Base-by-base conservation (phyloP, 169 alveolate species). In the Fabrea salina region DNA sequence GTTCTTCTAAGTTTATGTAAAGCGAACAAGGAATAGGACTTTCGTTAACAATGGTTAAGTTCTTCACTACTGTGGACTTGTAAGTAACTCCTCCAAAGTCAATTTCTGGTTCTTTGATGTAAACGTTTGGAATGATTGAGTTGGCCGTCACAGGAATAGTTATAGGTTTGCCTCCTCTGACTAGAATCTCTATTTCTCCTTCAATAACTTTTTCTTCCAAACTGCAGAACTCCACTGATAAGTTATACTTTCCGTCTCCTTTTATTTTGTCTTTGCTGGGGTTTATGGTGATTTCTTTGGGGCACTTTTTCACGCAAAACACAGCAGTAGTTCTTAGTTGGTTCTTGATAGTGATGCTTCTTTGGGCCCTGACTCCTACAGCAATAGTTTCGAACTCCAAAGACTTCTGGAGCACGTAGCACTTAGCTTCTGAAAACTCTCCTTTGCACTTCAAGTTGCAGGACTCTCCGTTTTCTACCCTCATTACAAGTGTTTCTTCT, bases 81-180 rank as follows among this genome's bases (percentile, higher is more conserved):
- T 80, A 89, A 7, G 94, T 89, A 6, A 92, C 92, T 5, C 95
- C 95, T 27, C 95, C 93, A 70, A 82, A 89, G 71, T 89, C 92
- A 56, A 92, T 83, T 19, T 74, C 76, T 11, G 86, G 90, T 79
- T 92, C 95, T 11, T 78, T 89, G 13, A 92, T 89, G 41, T 75
- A 80, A 25, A 89, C 93, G 47, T 88, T 90, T 13, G 96, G 96
- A 39, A 89, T 83, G 5, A 89, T 87, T 3, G 89, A 88, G 70
- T 84, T 74, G 3, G 93, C 96, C 49, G 80, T 79, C 32, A 92
- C 84, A 8, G 89, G 86, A 56, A 92, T 71, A 37, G 59, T 79
- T 16, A 92, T 49, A 27, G 89, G 82, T n/a, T 86, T 88, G 1
- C 94, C 95, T 35, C 95, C 96, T 71, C 96, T 82, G 27, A 92